Evolutionary conservation across 768 basidiomycete genomes (phyloP), one percentile per base, ranked within the genome.

Genomic region (Hebeloma cylindrosporum): DNA sequence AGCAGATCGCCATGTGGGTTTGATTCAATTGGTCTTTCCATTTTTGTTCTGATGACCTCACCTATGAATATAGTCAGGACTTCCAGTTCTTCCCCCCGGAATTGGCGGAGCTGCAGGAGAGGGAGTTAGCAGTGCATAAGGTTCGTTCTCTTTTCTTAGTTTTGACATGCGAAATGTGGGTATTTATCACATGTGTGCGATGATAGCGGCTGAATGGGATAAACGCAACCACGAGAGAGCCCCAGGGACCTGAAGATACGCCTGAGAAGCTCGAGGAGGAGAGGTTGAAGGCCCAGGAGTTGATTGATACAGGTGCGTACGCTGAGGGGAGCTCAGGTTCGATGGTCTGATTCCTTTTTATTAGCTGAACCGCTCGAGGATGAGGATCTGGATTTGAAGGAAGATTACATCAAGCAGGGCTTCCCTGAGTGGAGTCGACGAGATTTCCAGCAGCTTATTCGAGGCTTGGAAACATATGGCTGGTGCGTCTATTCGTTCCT

Each of bases 41-140:
- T 18, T 48, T 33, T 27, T 6, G 31, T 25, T 6, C 32, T 55
- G 27, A 40, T 27, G 42, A 21, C 44, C 28, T 16, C 10, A 13
- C 10, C 31, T 27, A 14, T 2, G 23, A 34, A 14, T 43, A 18
- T 56, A 93, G 90, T 52, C 87, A 93, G 66, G 95, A 96, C 63
- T 95, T 93, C 76, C 95, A 99, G 60, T 98, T 99, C 75, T 97
- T 90, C 71, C 88, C 93, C 5, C 79, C 83, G 0, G 75, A 84
- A 40, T 66, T 98, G 8, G 75, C 82, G 3, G 82, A 82, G 55
- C 69, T 97, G 20, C 93, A 97, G 60, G 91, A 95, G 56, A 78
- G 83, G 43, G 95, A 97, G 64, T 70, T 87, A 14, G 85, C 85
- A 0, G 88, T 83, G 8, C 84, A 84, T 63, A 88, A 88, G 71